Evolutionary conservation across 225 moss, liverwort and hornwort genomes (phyloP), one percentile per base, ranked within the genome.

Genomic region (Rhytidiadelphus loreus): DNA sequence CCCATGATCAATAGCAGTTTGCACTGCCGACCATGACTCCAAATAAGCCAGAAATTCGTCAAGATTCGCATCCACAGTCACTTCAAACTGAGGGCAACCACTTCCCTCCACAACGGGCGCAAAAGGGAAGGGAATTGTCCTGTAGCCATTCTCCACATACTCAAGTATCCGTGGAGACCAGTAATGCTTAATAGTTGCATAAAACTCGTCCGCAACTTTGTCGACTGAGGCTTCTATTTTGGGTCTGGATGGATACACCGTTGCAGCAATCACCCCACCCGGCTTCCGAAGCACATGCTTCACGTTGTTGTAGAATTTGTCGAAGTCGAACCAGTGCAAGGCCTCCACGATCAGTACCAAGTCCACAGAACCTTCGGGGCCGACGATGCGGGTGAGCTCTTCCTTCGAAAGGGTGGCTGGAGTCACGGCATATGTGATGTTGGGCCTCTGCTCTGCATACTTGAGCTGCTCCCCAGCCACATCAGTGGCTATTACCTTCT

Each of bases 401-500:
- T 93, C 90, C n/a, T 37, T 30, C 6, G 95, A 89, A 46, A 95
- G 91, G 4, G 87, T 86, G 43, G 87, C 39, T 41, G 95, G 83
- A 35, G 94, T 95, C 70, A 70, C 87, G 35, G 78, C 55, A 89
- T 97, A 97, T 5, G 92, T 92, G 80, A 97, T 88, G 70, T 93
- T 95, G 41, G 91, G 90, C 50, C 78, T 78, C 62, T 85, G 91
- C 79, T 83, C 83, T 16, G 95, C 97, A 32, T 92, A 60, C 58
- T 88, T 66, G 53, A 97, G 87, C 85, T 97, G 97, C 81, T 90
- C 89, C 71, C 70, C 89, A 14, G 94, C 92, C n/a, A 96, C 94
- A 69, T 97, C 97, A 52, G 97, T 97, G 28, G 97, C 97, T 7
- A 96, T 83, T 13, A 97, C 95, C 80, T 92, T 92, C 79, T 93